Base-by-base conservation (phyloP, 805 yeast species). In the Ogataea kodamae region DNA sequence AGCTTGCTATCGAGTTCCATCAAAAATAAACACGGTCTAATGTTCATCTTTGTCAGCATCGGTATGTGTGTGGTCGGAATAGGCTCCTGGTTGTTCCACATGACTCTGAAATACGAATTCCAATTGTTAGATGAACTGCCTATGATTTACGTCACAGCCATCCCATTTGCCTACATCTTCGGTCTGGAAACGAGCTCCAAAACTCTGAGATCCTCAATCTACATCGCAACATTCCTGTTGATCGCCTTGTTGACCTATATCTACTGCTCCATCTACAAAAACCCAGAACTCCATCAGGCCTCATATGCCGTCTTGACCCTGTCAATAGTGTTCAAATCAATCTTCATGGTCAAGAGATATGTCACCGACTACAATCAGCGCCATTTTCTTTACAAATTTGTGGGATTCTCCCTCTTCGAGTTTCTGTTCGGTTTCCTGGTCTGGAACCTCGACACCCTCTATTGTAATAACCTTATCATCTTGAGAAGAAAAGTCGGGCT, bases 101-200 rank as follows among this genome's bases (percentile, higher is more conserved):
- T 89, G 97, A 88, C 97, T 5, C 65, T 89, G 48, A 68, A 74
- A 48, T 89, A 88, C 59, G 84, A 81, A 52, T 90, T 72, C 63
- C 97, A 89, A 61, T 61, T 89, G 35, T 63, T 89, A 48, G 97
- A 89, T 61, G 97, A 89, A 55, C 67, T 89, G 52, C 97, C 97
- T 23, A 89, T 89, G 97, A 83, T 89, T 45, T 89, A 89, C 61
- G 95, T 95, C 25, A 89, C 96, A 2, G 86, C 96, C 48, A 78
- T 89, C 14, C 96, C 97, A 1, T 78, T 87, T 44, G 59, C 58
- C 3, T 57, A 57, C 37, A 49, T 57, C 14, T 49, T 52, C 27
- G 43, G 55, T 6, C 38, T 54, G 17, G 58, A 50, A 17, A 16
- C 40, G 21, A 25, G 33, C 5, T 17, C 38, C n/a, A 37, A 17